A percentile compares a stretch with the other conserved stretches of the same genome.
Conservation (phyloP, 129 eudicot genomes). For the Tagetes erecta region DNA sequence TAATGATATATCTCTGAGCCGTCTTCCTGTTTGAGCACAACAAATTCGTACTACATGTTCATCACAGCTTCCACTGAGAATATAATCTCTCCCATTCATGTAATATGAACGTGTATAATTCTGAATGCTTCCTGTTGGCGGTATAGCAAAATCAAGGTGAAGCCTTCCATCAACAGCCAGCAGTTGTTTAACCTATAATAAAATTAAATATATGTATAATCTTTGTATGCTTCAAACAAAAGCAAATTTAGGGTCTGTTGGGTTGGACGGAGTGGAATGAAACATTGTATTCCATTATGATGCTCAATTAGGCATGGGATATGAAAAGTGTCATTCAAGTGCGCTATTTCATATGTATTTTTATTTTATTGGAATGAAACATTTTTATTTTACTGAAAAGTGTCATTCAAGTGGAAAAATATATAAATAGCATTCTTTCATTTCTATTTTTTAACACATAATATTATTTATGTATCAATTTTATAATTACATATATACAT, state of each 20-base stretch:
- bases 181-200: slow-evolving; percentile 79
- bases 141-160: slow-evolving; percentile 76
- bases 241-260: not conserved
- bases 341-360: not conserved
- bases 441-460: too few species aligned
- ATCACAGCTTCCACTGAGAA: slow-evolving; percentile 92
- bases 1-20: slow-evolving; percentile 79
- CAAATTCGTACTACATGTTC: slow-evolving; percentile 84
- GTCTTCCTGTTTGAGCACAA: slow-evolving; percentile 90
- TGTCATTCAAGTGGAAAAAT: too few species aligned
- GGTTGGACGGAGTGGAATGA: not conserved
- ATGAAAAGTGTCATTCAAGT: not conserved
- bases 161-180: slow-evolving; percentile 92
- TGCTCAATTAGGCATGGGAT: not conserved
- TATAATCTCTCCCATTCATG: slow-evolving; percentile 86
- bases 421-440: too few species aligned
- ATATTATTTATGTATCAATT: too few species aligned
- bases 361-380: not conserved
- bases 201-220: slow-evolving; percentile 11
- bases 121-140: slow-evolving; percentile 80
- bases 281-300: not conserved
- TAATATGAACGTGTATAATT: slow-evolving; percentile 91
- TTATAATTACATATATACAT: too few species aligned
- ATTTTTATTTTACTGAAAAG: too few species aligned
- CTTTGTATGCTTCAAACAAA: not conserved